Evolutionary conservation across 2,329 filamentous ascomycete genomes (phyloP).

Genomic region (Paecilomyces sp.): DNA sequence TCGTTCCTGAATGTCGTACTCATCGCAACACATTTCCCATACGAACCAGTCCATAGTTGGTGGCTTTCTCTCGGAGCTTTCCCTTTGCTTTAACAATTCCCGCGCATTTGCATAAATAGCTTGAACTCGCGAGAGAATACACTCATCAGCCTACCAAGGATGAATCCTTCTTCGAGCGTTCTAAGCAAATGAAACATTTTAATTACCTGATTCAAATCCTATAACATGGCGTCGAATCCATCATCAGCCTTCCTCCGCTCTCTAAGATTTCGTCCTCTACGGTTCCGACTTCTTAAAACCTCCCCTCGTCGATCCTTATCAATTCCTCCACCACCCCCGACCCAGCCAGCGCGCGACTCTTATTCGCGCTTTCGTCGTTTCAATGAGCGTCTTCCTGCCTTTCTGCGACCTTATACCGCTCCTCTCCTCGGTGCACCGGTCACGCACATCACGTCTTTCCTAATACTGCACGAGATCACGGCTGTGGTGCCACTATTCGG

Average conservation of each 20-base stretch:
- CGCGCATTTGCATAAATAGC: neutral
- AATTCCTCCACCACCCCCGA: conserved; percentile 6
- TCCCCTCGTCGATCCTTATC: conserved; percentile 1
- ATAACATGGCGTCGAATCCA: neutral
- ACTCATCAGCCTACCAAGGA: neutral
- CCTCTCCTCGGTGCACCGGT: conserved; percentile 69
- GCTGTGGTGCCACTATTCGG: conserved; percentile 73
- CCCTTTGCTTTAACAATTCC: neutral
- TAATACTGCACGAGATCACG: conserved; percentile 87
- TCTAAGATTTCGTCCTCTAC: conserved; percentile 7
- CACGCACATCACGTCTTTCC: conserved; percentile 76
- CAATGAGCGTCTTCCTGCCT: conserved; percentile 52
- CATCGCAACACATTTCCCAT: neutral
- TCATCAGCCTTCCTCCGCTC: neutral
- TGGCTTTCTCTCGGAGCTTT: no score
- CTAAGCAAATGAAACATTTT: neutral
- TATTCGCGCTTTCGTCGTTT: conserved; percentile 26
- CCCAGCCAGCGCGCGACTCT: conserved; percentile 8
- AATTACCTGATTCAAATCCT: neutral
- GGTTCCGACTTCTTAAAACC: conserved; percentile 13
- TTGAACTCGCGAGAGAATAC: neutral
- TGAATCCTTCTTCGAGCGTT: neutral
- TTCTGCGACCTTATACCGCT: conserved; percentile 61
- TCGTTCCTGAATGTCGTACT: neutral
- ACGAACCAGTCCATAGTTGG: no score